Evolutionary conservation across 208 protist species (phyloP).

Genomic region (Giardia duodenalis): DNA sequence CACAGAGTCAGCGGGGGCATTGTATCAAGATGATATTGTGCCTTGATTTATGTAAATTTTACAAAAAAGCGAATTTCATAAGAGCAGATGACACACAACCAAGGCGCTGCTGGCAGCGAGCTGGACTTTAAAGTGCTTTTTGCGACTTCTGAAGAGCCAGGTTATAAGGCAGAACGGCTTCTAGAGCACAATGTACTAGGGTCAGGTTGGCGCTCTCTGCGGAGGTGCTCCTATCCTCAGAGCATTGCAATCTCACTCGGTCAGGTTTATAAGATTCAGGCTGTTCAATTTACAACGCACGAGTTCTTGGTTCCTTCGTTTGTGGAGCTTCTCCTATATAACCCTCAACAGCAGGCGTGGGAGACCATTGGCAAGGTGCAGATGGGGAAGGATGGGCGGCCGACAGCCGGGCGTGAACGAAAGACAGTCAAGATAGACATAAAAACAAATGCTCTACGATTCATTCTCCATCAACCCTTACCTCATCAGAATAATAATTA

Average conservation of each 20-base stretch:
- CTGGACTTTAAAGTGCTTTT: neutral
- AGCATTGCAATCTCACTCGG: neutral
- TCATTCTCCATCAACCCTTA: neutral
- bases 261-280: neutral
- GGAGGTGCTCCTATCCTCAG: neutral
- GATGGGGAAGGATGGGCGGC: neutral
- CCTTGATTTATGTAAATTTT: no score
- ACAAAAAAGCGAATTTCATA: no score
- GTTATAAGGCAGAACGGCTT: neutral
- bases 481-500: neutral
- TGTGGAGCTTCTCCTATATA: neutral
- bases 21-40: no score
- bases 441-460: neutral
- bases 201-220: neutral
- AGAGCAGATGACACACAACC: no score
- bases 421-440: neutral
- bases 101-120: no score
- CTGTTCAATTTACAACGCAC: neutral
- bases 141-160: neutral
- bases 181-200: neutral
- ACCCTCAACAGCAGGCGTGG: neutral
- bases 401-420: neutral
- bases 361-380: neutral
- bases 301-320: neutral
- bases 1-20: no score